Evolutionary conservation across 2,329 filamentous ascomycete genomes (phyloP), one percentile per base, ranked within the genome.

Genomic region (Gremmenia infestans): DNA sequence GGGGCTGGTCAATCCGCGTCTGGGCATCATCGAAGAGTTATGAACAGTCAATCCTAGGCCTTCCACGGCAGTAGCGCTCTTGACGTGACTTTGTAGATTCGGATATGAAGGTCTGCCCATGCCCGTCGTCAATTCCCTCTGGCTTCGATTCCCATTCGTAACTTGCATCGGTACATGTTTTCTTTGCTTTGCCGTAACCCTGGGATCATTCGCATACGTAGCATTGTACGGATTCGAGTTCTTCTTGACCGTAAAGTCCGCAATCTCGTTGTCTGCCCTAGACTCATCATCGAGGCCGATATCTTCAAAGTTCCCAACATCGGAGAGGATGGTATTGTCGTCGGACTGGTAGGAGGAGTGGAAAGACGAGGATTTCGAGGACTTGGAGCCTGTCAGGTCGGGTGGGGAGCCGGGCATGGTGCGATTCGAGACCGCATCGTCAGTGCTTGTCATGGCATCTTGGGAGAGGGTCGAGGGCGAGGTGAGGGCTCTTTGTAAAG

Each of bases 321-420:
- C 89, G 52, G 84, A 80, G 47, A 89, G 76, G 50, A 85, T 80
- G 63, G 80, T 82, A 67, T 86, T 84, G 64, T 89, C 88, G 66
- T 91, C 87, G 66, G 83, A 76, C 52, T 86, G 87, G 59, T 82
- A 85, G 55, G 88, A 86, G 39, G 91, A 96, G 65, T 87, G 87
- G 67, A 93, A 88, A 50, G 91, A 96, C 5, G 90, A 95, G 28
- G 91, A 91, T 73, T 94, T 95, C 62, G 90, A 96, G 60, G 90
- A 94, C 72, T 93, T 95, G 58, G 90, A 95, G 63, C 80, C 81
- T 49, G 88, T 90, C 74, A 96, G 84, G 67, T 90, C 89, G 59
- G 88, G 88, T 56, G 87, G 87, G 62, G 88, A 90, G 71, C 81
- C 82, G 48, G 86, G 85, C 60, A 66, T 68, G 50, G 63, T 55